Percentiles rank a stretch among this genome's conserved stretches.
These are phyloP conservation scores for Bonia amplexicaulis DNA, from an alignment of 176 grass and related monocot species.

Conservation along the genomic window DNA sequence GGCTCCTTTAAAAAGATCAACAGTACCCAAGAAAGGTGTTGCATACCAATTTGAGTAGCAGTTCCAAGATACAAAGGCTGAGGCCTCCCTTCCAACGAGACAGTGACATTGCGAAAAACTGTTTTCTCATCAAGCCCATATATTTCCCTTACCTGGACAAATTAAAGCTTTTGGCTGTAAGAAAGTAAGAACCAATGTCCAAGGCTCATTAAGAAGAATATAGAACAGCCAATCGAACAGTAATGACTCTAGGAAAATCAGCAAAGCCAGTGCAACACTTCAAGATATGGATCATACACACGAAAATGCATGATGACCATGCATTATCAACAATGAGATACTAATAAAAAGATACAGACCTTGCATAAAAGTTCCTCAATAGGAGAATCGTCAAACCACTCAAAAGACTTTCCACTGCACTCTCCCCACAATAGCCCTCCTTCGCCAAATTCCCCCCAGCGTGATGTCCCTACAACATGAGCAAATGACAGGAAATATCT, in stretches of 20 bases:
- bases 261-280: slow-evolving; percentile 11
- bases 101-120: slow-evolving; percentile 73
- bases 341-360: slow-evolving; percentile 44
- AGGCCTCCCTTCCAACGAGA: slow-evolving; percentile 71
- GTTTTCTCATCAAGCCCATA: slow-evolving; percentile 82
- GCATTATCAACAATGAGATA: not conserved
- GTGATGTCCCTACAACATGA: slow-evolving; percentile 58
- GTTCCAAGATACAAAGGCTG: slow-evolving; percentile 90
- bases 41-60: slow-evolving; percentile 84
- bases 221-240: not conserved
- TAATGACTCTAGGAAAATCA: slow-evolving; percentile 8
- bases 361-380: slow-evolving; percentile 72
- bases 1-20: not conserved
- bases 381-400: slow-evolving; percentile 78
- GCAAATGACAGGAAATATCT: slow-evolving; percentile 28
- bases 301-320: not conserved
- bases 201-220: slow-evolving; percentile 22
- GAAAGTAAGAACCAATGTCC: slow-evolving; percentile 17
- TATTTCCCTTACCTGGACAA: slow-evolving; percentile 71
- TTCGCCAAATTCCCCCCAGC: slow-evolving; percentile 90
- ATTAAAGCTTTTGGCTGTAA: slow-evolving; percentile 15
- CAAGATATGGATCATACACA: not conserved
- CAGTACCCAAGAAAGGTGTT: slow-evolving; percentile 1
- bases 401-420: slow-evolving; percentile 77
- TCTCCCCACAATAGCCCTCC: slow-evolving; percentile 95